These are phyloP conservation scores for Candida tetrigidarum DNA, from an alignment of 1,139 yeast genomes.

Conservation along the genomic window DNA sequence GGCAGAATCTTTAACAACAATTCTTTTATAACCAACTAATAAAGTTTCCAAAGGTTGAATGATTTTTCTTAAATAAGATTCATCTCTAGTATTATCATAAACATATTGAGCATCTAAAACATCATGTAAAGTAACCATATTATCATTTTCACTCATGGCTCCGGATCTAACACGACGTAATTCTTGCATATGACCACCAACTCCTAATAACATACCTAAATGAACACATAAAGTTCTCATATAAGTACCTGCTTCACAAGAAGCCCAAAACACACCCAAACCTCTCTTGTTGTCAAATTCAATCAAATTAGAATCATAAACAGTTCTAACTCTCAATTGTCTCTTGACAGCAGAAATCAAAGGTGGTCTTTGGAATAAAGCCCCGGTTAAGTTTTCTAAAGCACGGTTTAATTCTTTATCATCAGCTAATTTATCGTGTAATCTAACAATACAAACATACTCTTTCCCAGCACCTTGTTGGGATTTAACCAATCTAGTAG, in stretches of 20 bases:
- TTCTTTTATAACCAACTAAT: conserved; percentile 92
- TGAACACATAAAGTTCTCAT: conserved; percentile 99
- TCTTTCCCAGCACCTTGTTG: conserved; percentile 99
- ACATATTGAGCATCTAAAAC: conserved; percentile 98
- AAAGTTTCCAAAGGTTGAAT: conserved; percentile 95
- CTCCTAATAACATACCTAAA: conserved; percentile 96
- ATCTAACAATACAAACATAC: conserved; percentile 96
- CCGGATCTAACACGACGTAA: conserved; percentile 99
- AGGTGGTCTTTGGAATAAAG: conserved; percentile 98
- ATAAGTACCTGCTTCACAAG: conserved; percentile 99
- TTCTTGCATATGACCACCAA: conserved; percentile 99
- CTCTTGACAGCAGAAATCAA: conserved; percentile 98
- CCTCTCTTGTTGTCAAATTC: conserved; percentile 98
- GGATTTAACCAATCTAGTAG: conserved; percentile 96
- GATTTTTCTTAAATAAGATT: conserved; percentile 89
- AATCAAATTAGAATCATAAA: conserved; percentile 92
- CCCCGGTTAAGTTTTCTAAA: conserved; percentile 96
- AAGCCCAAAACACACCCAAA: conserved; percentile 98
- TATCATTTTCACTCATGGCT: conserved; percentile 88
- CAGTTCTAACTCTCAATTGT: conserved; percentile 97
- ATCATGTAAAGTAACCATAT: conserved; percentile 94
- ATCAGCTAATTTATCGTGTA: conserved; percentile 91
- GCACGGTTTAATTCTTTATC: conserved; percentile 89
- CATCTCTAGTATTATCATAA: conserved; percentile 97
- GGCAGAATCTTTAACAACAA: conserved; percentile 97